phyloP scores from a whole-genome alignment of 257 asterid species.

The Fraxinus excelsior region DNA sequence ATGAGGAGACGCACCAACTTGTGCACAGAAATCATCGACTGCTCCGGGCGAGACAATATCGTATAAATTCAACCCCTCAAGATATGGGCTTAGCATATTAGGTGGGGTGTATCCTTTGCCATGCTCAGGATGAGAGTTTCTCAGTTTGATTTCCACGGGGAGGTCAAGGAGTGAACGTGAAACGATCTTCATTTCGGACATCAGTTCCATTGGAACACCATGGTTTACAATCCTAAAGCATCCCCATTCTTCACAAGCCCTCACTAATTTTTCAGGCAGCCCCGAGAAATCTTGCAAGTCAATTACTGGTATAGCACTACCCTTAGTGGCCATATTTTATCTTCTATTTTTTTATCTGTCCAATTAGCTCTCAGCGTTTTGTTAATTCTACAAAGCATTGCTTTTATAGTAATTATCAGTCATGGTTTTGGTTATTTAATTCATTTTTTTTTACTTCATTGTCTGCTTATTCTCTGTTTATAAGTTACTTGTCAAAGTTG shows the following conservation, averaged over 20 bases:
- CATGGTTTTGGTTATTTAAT: too few species aligned
- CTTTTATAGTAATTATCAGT: neutral
- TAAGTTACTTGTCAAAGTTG: too few species aligned
- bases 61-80: conserved; percentile 45
- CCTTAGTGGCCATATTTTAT: conserved; percentile 7
- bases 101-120: conserved; percentile 42
- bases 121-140: conserved; percentile 29
- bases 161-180: conserved; percentile 35
- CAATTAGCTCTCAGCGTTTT: neutral
- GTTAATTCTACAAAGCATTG: neutral
- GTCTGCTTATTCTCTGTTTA: too few species aligned
- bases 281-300: conserved; percentile 34
- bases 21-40: conserved; percentile 37
- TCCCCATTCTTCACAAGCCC: conserved; percentile 51
- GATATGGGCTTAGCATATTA: conserved; percentile 37
- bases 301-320: conserved; percentile 30
- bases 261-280: conserved; percentile 31
- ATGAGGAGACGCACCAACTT: conserved; percentile 31
- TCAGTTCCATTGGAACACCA: conserved; percentile 31
- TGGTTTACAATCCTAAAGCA: conserved; percentile 48
- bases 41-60: conserved; percentile 37
- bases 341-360: neutral
- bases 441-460: too few species aligned
- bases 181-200: conserved; percentile 39
- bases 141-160: conserved; percentile 41